Base-by-base conservation (phyloP, 768 basidiomycete species). In the Trametes cubensis region DNA sequence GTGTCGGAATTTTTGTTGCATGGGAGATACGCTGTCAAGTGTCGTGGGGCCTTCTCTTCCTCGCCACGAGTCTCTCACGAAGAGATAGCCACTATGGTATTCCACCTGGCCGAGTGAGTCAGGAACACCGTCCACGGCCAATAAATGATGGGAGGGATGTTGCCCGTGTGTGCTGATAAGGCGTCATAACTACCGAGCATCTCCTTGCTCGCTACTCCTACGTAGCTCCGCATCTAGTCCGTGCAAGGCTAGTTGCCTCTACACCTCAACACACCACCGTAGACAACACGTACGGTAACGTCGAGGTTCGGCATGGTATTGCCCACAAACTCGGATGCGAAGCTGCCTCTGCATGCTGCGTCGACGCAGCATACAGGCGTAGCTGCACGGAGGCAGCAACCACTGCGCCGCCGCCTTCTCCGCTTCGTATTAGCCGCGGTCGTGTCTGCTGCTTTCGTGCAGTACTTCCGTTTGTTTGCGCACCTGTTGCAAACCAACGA, bases 1-100 rank as follows among this genome's bases (percentile, higher is more conserved):
- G 58, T 59, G 49, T 59, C 58, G 49, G 58, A 51, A 59, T 5
- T 30, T 34, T 59, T 51, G 34, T 10, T 34, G 34, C 34, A 7
- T 34, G 34, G 34, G 34, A 28, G 28, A 28, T 28, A 7, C 4
- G 28, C 28, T 34, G 5, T 34, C 34, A 10, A 34, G 5, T 34
- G 11, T 28, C 34, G 38, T 49, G 47, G 4, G 21, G 23, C 14
- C 47, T 11, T 48, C 44, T 45, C 44, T 45, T 45, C 44, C 44
- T 21, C 17, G 21, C 45, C 20, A 13, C 18, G n/a, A 13, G 34
- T 34, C 34, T 34, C 34, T 34, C 34, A 34, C 10, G 42, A 13
- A 44, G 15, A 44, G 42, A 44, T 44, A 34, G 10, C 34, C 34
- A 34, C 34, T 10, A 34, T 7, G 34, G 34, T 11, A 10, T 34